A percentile compares a stretch with the other conserved stretches of the same genome.
Conservation (phyloP, 1,284 basidiomycete genomes). For the Wolfiporia cocos region DNA sequence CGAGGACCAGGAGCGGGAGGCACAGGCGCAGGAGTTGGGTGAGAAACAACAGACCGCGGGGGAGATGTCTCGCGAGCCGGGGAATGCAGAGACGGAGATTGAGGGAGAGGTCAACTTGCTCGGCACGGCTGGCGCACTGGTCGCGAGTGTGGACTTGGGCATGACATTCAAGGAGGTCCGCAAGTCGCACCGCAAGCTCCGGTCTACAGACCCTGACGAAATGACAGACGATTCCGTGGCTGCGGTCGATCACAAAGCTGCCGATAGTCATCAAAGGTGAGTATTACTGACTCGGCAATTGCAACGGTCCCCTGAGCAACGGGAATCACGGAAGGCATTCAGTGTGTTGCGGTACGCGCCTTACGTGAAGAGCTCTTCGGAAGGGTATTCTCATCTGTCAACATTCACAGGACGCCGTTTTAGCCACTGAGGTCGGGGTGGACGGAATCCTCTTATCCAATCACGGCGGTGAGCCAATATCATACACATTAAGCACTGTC, state of each 20-base stretch:
- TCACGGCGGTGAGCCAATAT: constrained; percentile 65
- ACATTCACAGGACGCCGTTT: constrained; percentile 63
- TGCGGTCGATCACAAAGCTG: constrained; percentile 66
- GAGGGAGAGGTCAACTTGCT: constrained; percentile 33
- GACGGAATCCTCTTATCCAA: constrained; percentile 90
- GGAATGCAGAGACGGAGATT: constrained; percentile 2
- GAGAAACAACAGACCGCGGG: constrained; percentile 21
- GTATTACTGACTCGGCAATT: not conserved
- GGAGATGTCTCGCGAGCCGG: constrained; percentile 22
- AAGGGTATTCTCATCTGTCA: not conserved
- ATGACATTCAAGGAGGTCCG: constrained; percentile 75
- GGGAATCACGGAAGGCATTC: constrained; percentile 42
- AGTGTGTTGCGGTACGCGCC: constrained; percentile 60
- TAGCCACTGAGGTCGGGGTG: constrained; percentile 80
- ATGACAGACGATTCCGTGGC: constrained; percentile 76
- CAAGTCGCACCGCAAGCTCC: no score
- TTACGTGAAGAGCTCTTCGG: not conserved
- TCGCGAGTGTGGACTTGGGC: constrained; percentile 57
- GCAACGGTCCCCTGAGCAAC: not conserved
- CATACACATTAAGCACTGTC: not conserved
- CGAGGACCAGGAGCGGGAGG: constrained; percentile 49
- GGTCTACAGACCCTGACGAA: no score
- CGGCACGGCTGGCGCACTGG: constrained; percentile 60
- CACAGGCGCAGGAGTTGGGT: constrained; percentile 9
- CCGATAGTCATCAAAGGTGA: constrained; percentile 78